Evolutionary conservation across 2,329 filamentous ascomycete species (phyloP).

Genomic region (Ceratocystiopsis brevicomis): DNA sequence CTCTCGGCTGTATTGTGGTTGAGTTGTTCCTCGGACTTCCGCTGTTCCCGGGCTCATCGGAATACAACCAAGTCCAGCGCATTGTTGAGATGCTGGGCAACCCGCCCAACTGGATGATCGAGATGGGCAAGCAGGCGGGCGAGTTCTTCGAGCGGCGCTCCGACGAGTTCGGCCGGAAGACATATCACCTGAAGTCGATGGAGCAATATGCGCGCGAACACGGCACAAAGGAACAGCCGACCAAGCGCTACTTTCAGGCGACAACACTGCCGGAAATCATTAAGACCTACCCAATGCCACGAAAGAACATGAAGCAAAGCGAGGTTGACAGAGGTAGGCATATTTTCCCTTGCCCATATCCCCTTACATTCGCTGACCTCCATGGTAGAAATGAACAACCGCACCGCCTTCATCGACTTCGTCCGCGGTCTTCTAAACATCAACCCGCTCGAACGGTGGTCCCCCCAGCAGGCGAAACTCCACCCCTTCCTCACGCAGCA

Average conservation of each 20-base stretch:
- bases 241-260: constrained; percentile 98
- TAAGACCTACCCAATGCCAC: constrained; percentile 90
- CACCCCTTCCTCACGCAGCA: constrained; percentile 98
- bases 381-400: constrained; percentile 86
- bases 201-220: constrained; percentile 95
- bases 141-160: constrained; percentile 89
- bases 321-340: constrained; percentile 82
- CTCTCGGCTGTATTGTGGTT: constrained; percentile 91
- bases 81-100: constrained; percentile 97
- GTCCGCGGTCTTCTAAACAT: constrained; percentile 83
- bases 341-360: not conserved
- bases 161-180: constrained; percentile 83
- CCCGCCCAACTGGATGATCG: constrained; percentile 96
- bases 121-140: constrained; percentile 93
- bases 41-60: constrained; percentile 88
- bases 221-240: constrained; percentile 91
- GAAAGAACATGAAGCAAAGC: constrained; percentile 97
- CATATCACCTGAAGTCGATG: constrained; percentile 88
- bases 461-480: constrained; percentile 87
- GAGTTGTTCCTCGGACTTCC: constrained; percentile 90
- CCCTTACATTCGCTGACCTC: not conserved
- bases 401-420: constrained; percentile 94
- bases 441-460: constrained; percentile 93
- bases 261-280: constrained; percentile 93
- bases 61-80: constrained; percentile 94